A percentile compares a stretch with the other conserved stretches of the same genome.
These are phyloP conservation scores for Hymenoscyphus linearis DNA, from an alignment of 2,329 filamentous ascomycete genomes.

Conservation along the genomic window DNA sequence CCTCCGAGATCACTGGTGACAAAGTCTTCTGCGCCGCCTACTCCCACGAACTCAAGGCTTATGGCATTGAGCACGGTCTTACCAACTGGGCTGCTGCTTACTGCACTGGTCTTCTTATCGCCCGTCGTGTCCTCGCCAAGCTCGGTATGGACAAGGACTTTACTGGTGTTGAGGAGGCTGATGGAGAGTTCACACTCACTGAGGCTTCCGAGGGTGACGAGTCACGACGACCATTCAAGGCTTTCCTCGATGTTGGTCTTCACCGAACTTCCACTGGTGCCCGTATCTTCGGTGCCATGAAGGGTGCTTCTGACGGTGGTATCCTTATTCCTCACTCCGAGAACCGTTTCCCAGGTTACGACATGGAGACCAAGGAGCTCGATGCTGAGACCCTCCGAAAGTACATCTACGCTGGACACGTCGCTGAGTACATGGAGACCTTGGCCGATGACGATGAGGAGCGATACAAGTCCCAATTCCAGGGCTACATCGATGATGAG, in stretches of 20 bases:
- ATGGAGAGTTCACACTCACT: constrained; percentile 93
- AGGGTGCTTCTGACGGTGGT: constrained; percentile 98
- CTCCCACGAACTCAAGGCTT: constrained; percentile 94
- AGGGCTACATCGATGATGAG: constrained; percentile 95
- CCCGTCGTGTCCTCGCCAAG: constrained; percentile 95
- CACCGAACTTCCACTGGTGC: constrained; percentile 96
- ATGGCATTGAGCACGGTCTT: constrained; percentile 96
- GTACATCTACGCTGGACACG: constrained; percentile 98
- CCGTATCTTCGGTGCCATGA: constrained; percentile 98
- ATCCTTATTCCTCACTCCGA: constrained; percentile 97
- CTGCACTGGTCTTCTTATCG: constrained; percentile 91
- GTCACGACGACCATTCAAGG: constrained; percentile 98
- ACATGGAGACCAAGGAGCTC: constrained; percentile 96
- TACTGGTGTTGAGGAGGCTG: constrained; percentile 90
- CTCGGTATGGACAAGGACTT: constrained; percentile 92
- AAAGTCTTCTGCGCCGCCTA: constrained; percentile 93
- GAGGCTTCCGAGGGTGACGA: constrained; percentile 84
- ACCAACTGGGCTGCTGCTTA: constrained; percentile 99
- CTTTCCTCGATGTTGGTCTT: constrained; percentile 96
- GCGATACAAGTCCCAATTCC: constrained; percentile 98
- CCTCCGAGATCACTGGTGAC: constrained; percentile 93
- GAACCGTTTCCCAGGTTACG: constrained; percentile 99
- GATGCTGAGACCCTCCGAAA: constrained; percentile 95
- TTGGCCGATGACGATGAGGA: constrained; percentile 99
- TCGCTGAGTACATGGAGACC: constrained; percentile 99